Conservation (phyloP, 2,329 filamentous ascomycete species). For the Cladophialophora chaetospira region DNA sequence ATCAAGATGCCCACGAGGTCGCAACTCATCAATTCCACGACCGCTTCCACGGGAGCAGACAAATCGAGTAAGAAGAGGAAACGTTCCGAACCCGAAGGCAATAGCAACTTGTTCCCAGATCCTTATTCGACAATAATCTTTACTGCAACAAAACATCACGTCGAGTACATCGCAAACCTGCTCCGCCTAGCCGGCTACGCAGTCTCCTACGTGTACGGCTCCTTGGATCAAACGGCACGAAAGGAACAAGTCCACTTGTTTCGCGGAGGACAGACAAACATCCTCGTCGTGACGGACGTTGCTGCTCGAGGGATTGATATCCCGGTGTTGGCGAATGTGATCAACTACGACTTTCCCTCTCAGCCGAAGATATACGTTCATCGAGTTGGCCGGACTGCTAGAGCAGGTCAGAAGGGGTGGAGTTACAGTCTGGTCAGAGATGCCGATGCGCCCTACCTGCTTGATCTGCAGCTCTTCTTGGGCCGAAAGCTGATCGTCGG, state of each 20-base stretch:
- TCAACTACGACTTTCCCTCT: constrained; percentile 97
- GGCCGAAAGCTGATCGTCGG: constrained; percentile 81
- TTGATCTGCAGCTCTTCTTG: constrained; percentile 93
- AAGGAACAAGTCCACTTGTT: constrained; percentile 92
- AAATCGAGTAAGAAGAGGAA: constrained; percentile 51
- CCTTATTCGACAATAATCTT: constrained; percentile 94
- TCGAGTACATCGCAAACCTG: constrained; percentile 86
- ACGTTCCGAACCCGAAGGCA: constrained; percentile 52
- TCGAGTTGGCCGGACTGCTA: constrained; percentile 90
- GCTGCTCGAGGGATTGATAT: constrained; percentile 98
- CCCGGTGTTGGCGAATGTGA: constrained; percentile 90
- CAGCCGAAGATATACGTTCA: constrained; percentile 97
- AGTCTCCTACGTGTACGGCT: constrained; percentile 92
- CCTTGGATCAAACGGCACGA: constrained; percentile 89
- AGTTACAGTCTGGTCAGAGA: constrained; percentile 90
- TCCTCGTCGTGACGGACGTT: constrained; percentile 94
- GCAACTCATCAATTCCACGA: constrained; percentile 44
- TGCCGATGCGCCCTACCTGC: constrained; percentile 83
- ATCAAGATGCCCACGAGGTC: constrained; percentile 81
- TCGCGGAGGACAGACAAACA: constrained; percentile 77
- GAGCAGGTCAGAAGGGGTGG: constrained; percentile 91
- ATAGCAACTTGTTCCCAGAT: constrained; percentile 58
- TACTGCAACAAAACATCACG: constrained; percentile 92
- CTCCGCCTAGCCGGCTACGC: constrained; percentile 80
- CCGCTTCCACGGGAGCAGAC: constrained; percentile 41